A percentile compares a stretch with the other conserved stretches of the same genome.
Evolutionary conservation across 306 rosid species (phyloP).

Genomic region (Cyamopsis tetragonoloba): DNA sequence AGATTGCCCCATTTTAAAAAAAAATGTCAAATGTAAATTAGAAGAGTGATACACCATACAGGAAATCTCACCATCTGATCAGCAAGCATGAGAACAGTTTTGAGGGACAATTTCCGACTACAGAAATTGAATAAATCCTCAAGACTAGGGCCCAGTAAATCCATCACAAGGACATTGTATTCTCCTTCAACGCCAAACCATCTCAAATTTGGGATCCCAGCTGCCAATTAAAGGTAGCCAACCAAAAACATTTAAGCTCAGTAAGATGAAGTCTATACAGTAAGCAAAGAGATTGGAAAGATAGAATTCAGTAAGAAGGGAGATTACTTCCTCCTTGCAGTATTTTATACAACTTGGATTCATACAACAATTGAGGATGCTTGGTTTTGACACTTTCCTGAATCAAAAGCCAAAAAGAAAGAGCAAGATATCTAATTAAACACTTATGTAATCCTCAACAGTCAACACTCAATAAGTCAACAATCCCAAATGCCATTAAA

Average conservation of each 20-base stretch:
- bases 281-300: not conserved
- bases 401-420: slow-evolving; percentile 22
- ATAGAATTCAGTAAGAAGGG: slow-evolving; percentile 28
- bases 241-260: slow-evolving; percentile 17
- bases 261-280: slow-evolving; percentile 16
- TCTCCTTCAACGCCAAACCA: slow-evolving; percentile 98
- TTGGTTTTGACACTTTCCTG: slow-evolving; percentile 94
- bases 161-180: slow-evolving; percentile 93
- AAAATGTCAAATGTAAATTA: not conserved
- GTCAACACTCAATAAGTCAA: slow-evolving; percentile 24
- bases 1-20: not conserved
- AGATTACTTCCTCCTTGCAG: slow-evolving; percentile 95
- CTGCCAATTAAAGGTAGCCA: slow-evolving; percentile 43
- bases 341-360: slow-evolving; percentile 84
- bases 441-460: slow-evolving; percentile 3
- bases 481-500: not conserved
- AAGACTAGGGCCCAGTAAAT: slow-evolving; percentile 92
- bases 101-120: slow-evolving; percentile 89
- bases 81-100: slow-evolving; percentile 96
- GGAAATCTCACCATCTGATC: slow-evolving; percentile 88
- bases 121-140: slow-evolving; percentile 96
- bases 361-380: slow-evolving; percentile 92
- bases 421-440: slow-evolving; percentile 14
- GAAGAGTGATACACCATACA: slow-evolving; percentile 3
- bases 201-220: slow-evolving; percentile 82